phyloP scores from a whole-genome alignment of 306 rosid species.

The Quercus suber region DNA sequence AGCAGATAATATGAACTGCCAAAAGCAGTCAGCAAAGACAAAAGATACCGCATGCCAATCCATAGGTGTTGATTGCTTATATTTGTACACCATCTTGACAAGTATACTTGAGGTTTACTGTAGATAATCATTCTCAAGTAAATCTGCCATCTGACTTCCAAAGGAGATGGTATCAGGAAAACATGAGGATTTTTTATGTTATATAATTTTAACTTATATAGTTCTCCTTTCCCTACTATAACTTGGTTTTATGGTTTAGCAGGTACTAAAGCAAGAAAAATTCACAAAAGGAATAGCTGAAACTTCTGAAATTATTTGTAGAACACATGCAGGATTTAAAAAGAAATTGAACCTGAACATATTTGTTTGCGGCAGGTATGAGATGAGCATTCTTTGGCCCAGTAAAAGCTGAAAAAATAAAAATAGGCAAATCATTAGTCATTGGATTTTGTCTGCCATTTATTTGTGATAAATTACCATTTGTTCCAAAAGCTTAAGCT shows the following conservation, averaged over 20 bases:
- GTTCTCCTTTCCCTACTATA: background rate
- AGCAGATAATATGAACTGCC: background rate
- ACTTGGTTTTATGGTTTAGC: background rate
- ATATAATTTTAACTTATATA: background rate
- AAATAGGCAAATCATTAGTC: constrained; percentile 33
- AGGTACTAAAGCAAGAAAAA: background rate
- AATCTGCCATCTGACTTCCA: background rate
- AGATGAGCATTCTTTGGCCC: constrained; percentile 62
- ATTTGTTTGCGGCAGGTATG: constrained; percentile 78
- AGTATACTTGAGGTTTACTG: background rate
- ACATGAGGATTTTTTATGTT: background rate
- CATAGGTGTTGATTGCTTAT: background rate
- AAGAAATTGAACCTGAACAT: constrained; percentile 66
- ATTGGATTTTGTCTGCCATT: constrained; percentile 23
- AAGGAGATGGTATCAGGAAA: background rate
- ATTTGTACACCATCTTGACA: no score
- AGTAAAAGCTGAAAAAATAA: constrained; percentile 65
- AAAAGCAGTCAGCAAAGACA: background rate
- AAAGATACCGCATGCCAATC: background rate
- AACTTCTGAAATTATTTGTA: background rate
- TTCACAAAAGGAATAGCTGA: background rate
- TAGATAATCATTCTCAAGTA: background rate
- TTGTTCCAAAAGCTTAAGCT: background rate
- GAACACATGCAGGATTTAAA: background rate
- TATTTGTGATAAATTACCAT: constrained; percentile 14